Evolutionary conservation across 768 basidiomycete species (phyloP), one percentile per base, ranked within the genome.

Genomic region (Podaxis rugospora): DNA sequence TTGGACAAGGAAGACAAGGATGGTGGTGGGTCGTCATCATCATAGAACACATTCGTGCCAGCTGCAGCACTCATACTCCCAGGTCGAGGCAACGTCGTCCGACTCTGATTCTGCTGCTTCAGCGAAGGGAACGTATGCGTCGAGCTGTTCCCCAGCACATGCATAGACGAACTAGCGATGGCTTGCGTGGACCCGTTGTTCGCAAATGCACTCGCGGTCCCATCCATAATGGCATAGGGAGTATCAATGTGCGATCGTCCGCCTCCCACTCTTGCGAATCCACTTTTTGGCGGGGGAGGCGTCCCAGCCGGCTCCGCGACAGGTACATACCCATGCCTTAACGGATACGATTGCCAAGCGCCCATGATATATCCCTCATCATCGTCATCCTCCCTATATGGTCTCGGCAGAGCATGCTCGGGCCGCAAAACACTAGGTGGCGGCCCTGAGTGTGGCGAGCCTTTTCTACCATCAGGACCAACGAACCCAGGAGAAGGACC

Each of bases 321-420:
- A 7, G 80, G 73, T 21, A 69, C 57, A 68, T 85, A 84, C 0
- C 82, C 82, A 21, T 78, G 70, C 5, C 59, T 65, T 32, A 65
- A 55, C 37, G 80, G 76, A 0, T 83, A 90, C 28, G 87, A 84
- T 65, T 89, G 87, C 92, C 93, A 96, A n/a, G 95, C 92, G 44
- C 88, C 89, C 93, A 98, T 96, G 68, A 98, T 97, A 65, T 80
- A 90, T 11, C 92, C 89, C 64, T 91, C 91, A 66, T 89, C 89
- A 62, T 92, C 91, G 65, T 82, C 88, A 46, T 92, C 89, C 67
- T 92, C 89, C 64, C 80, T 80, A 69, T 91, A 92, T 28, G 89
- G 90, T 50, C 82, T 46, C 21, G 59, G 80, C 63, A 87, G 78
- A 3, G 88, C 90, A 51, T 92, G 89, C 65, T 93, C 92, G 0